Percentiles rank a stretch among this genome's conserved stretches.
Conservation (phyloP, 75 land plant genomes). For the Selaginella tamariscina region DNA sequence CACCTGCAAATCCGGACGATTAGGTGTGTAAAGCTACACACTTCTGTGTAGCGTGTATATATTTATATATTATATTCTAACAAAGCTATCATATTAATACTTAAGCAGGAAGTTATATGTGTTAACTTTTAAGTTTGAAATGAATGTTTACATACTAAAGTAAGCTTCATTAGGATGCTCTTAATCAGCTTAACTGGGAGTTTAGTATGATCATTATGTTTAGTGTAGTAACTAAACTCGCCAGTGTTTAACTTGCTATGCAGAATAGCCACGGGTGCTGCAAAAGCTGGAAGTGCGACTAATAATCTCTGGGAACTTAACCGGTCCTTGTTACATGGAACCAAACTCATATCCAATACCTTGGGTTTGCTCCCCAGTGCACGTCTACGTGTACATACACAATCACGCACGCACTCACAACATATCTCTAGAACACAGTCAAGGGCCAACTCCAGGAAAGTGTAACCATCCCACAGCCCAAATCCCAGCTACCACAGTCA, state of each 20-base stretch:
- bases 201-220: neutral
- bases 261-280: constrained; percentile 37
- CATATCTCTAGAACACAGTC: neutral
- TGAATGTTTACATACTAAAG: too few relatives aligned
- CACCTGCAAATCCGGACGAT: constrained; percentile 64
- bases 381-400: too few relatives aligned
- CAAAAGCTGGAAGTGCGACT: constrained; percentile 44
- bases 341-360: constrained; percentile 31
- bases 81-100: too few relatives aligned
- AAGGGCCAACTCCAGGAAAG: neutral
- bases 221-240: neutral
- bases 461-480: constrained; percentile 42
- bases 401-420: too few relatives aligned
- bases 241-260: constrained; percentile 14
- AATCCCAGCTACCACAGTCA: constrained; percentile 91
- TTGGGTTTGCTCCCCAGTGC: constrained; percentile 21
- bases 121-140: too few relatives aligned
- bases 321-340: constrained; percentile 25
- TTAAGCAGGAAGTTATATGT: too few relatives aligned
- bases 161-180: neutral
- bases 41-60: too few relatives aligned
- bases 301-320: constrained; percentile 34
- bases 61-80: too few relatives aligned
- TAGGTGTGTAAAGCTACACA: too few relatives aligned
- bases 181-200: neutral